These are phyloP conservation scores for Globisporangium sylvaticum DNA, from an alignment of 352 stramenopile genomes.

Conservation along the genomic window DNA sequence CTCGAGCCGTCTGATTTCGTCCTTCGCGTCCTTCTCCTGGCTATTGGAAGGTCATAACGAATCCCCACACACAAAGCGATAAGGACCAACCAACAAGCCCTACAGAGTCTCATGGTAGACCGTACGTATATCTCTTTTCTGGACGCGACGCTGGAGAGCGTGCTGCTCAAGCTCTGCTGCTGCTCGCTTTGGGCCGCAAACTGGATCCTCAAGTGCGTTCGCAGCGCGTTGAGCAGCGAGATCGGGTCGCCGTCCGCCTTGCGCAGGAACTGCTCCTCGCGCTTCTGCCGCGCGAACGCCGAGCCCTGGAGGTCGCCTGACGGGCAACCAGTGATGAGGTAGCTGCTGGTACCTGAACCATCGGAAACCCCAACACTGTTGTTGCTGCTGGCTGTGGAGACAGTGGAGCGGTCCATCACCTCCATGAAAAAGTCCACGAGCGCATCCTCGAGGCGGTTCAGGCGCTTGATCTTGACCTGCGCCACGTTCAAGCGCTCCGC, in stretches of 20 bases:
- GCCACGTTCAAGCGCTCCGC: slow-evolving; percentile 56
- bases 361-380: background rate
- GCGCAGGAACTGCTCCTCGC: slow-evolving; percentile 53
- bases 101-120: background rate
- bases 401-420: slow-evolving; percentile 39
- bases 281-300: slow-evolving; percentile 37
- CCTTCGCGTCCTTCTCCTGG: slow-evolving; percentile 27
- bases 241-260: slow-evolving; percentile 63
- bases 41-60: slow-evolving; percentile 9
- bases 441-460: slow-evolving; percentile 54
- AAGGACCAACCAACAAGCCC: background rate
- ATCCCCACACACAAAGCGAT: background rate
- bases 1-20: slow-evolving; percentile 39
- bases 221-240: slow-evolving; percentile 62
- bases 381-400: background rate
- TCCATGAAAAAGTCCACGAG: slow-evolving; percentile 76
- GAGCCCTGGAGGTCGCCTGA: slow-evolving; percentile 24
- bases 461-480: slow-evolving; percentile 62
- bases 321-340: too few relatives aligned
- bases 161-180: slow-evolving; percentile 22
- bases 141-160: slow-evolving; percentile 23
- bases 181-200: slow-evolving; percentile 45
- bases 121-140: slow-evolving; percentile 31
- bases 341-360: too few relatives aligned
- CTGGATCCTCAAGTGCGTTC: slow-evolving; percentile 62